Evolutionary conservation across 2,329 filamentous ascomycete species (phyloP).

Genomic region (Cercospora brassicicola): DNA sequence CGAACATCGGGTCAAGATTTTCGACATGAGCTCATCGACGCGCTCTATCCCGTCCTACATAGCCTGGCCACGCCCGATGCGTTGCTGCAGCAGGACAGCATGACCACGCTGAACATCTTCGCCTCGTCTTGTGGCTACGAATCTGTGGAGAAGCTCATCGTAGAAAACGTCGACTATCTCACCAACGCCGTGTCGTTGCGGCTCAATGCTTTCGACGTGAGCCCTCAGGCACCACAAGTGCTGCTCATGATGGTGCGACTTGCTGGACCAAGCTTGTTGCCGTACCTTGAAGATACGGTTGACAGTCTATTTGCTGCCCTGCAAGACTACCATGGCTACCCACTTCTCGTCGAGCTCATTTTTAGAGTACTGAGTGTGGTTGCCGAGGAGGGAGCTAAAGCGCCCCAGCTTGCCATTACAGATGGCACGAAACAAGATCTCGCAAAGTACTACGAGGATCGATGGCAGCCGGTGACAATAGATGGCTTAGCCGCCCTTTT

Average conservation of each 20-base stretch:
- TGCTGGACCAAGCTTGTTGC: constrained; percentile 76
- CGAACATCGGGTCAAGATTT: constrained; percentile 66
- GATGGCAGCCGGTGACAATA: constrained; percentile 41
- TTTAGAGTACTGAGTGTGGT: constrained; percentile 81
- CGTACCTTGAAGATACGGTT: constrained; percentile 88
- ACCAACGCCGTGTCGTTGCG: constrained; percentile 88
- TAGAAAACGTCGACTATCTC: constrained; percentile 94
- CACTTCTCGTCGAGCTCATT: constrained; percentile 76
- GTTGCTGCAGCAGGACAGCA: constrained; percentile 74
- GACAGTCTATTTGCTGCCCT: constrained; percentile 87
- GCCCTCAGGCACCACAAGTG: constrained; percentile 85
- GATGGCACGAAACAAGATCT: constrained; percentile 24
- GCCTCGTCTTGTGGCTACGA: constrained; percentile 72
- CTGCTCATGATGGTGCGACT: constrained; percentile 91
- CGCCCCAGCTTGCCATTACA: constrained; percentile 50
- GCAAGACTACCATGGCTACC: constrained; percentile 95
- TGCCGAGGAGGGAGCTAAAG: constrained; percentile 74
- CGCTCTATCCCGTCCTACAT: constrained; percentile 88
- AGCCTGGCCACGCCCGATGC: constrained; percentile 71
- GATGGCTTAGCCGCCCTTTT: constrained; percentile 44
- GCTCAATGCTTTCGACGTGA: constrained; percentile 88
- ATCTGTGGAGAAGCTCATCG: constrained; percentile 73
- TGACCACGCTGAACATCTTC: constrained; percentile 79
- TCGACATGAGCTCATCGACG: constrained; percentile 81
- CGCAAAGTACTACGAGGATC: constrained; percentile 10